These are phyloP conservation scores for Edaphochlamys debaryana DNA, from an alignment of 139 green algal species.

Conservation along the genomic window DNA sequence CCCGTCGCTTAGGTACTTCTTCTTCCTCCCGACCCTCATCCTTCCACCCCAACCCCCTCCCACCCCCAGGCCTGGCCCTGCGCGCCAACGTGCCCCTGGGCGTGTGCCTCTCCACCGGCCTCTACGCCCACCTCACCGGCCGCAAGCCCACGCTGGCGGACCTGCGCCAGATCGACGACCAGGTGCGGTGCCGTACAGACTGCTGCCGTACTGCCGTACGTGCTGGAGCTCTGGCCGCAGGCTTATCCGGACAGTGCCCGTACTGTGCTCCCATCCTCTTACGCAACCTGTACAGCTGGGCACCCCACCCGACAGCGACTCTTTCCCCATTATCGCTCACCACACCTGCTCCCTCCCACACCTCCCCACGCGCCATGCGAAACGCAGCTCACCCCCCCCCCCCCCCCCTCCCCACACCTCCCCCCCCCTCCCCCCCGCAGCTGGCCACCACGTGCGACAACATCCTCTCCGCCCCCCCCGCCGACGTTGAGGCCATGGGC, in stretches of 20 bases:
- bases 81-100: conserved; percentile 40
- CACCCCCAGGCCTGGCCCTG: conserved; percentile 28
- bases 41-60: neutral
- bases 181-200: conserved; percentile 3
- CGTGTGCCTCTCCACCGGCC: conserved; percentile 15
- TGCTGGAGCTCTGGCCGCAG: too few relatives aligned
- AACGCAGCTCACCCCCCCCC: neutral
- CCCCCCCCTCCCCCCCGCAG: neutral
- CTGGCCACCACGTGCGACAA: conserved; percentile 19
- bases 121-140: conserved; percentile 23
- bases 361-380: too few relatives aligned
- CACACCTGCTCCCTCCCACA: neutral
- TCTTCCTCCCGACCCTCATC: too few relatives aligned
- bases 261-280: too few relatives aligned
- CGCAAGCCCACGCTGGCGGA: neutral
- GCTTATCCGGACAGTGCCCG: too few relatives aligned
- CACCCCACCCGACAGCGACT: too few relatives aligned
- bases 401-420: neutral
- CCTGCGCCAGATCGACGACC: conserved; percentile 29
- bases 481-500: too few relatives aligned
- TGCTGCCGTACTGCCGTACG: too few relatives aligned
- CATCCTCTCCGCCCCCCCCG: neutral
- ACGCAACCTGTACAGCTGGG: too few relatives aligned
- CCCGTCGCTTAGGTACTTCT: too few relatives aligned
- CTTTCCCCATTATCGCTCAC: too few relatives aligned